Evolutionary conservation across 2,329 filamentous ascomycete species (phyloP), one percentile per base, ranked within the genome.

Genomic region (Calonectria pseudoturangicola): DNA sequence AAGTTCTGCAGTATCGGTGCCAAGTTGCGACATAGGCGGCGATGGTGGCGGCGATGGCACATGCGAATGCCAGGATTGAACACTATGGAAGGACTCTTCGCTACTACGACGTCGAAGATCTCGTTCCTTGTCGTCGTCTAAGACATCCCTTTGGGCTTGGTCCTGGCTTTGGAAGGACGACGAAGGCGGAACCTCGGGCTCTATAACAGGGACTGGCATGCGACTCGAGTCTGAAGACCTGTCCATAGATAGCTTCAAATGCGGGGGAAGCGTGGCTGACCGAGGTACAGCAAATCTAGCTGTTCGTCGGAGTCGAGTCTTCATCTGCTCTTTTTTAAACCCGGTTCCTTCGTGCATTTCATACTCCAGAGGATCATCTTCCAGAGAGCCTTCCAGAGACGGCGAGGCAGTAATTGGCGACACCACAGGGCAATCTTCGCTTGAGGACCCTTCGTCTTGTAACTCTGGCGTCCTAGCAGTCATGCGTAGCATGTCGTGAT

Each of bases 11-110:
- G 85, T 12, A 84, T 84, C 71, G 85, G 84, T 84, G 13, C 81
- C 81, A 18, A 83, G 83, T 33, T 84, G 84, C 5, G 87, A 86
- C 18, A 83, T 79, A 2, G 86, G 84, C 21, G 87, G 86, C 3
- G 88, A 89, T 7, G 85, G 86, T 27, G 86, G 86, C 3, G 66
- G 36, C 25, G 54, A 60, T n/a, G 65, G 71, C 9, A 33, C 50
- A 18, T 71, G 86, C 82, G 88, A 87, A 73, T 88, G 85, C 88
- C 88, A 89, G 10, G 89, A 89, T 72, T 89, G 84, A 6, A 87
- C 84, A 69, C 86, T 89, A 77, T 89, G 88, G 73, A 91, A 90
- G 0, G 90, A 91, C 66, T 90, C 89, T 18, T 86, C 81, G 16
- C 77, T 79, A 28, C 75, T 74, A 63, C 72, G 74, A 18, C 73